Evolutionary conservation across 306 rosid species (phyloP), one percentile per base, ranked within the genome.

Genomic region (Rosa chinensis): DNA sequence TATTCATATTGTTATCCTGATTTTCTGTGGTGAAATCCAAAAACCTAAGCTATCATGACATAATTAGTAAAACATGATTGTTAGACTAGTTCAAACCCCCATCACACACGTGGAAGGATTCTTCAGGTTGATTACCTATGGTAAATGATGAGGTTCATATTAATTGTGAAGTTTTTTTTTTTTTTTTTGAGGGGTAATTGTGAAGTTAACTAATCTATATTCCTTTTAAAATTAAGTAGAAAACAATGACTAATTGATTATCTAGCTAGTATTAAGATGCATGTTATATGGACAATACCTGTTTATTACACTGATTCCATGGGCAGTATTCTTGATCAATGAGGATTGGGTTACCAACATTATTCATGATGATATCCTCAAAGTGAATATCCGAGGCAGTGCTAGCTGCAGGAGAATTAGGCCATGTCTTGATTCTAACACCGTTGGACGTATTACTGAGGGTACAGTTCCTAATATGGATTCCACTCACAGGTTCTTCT

Each of bases 341-440:
- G 37, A 61, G 6, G 40, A 61, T 61, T 0, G 67, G 67, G 40
- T 61, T 61, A 12, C 40, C 39, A 61, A 61, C 67, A 61, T 61
- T 61, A 61, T 61, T 28, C 67, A 61, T 61, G 67, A 28, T 61
- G 0, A 61, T 61, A 13, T 61, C 17, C 67, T 61, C 67, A 61
- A 61, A 61, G 40, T 61, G 67, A 61, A 61, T 61, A 61, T 61
- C 67, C 5, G 67, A 61, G 67, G 40, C 67, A 4, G 2, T 11
- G 39, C 67, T 11, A 4, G 67, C 67, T 25, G 67, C 40, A 0
- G 67, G 67, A 25, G 67, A 61, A 61, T 11, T 28, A 61, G 67
- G 67, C 67, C 67, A 61, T 61, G 67, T 61, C 40, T 61, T 61
- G 39, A 61, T 61, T 25, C 67, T 61, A 61, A 61, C 8, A 61